Evolutionary conservation across 768 basidiomycete genomes (phyloP), one percentile per base, ranked within the genome.

Genomic region (Polyporus arcularius): DNA sequence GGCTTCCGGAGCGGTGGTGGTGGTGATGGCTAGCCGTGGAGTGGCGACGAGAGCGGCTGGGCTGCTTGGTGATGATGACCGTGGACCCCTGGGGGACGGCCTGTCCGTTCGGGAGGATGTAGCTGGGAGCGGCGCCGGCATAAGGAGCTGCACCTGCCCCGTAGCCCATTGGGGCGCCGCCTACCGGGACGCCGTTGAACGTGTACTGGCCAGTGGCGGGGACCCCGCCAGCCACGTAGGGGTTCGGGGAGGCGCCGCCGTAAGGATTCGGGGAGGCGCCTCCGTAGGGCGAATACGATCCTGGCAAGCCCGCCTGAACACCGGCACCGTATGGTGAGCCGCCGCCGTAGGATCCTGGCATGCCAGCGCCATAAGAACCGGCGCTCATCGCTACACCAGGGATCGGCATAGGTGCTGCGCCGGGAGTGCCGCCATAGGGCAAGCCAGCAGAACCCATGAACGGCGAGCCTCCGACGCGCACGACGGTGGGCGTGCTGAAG

Each of bases 81-180:
- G 70, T 69, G 46, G 70, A 67, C 14, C 68, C 70, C 6, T 65
- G 59, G 1, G 64, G 62, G 8, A 49, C 48, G 2, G 26, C 31
- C 31, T 43, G 62, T 43, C 58, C 65, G 45, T 53, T 55, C 54
- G 52, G 57, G 14, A 64, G 45, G n/a, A 52, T 18, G 18, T 62
- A 62, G 12, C 55, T 51, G 21, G 21, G 21, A 4, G 48, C 43
- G 2, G 47, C 53, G 43, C 49, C 60, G 41, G 28, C 53, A 28
- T 49, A 47, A 4, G 35, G 46, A 2, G 31, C 53, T 14, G 38
- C 58, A 11, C 48, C 48, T 15, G 28, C 50, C 3, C 32, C 51
- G 28, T 53, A 45, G 8, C 52, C 53, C 3, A 45, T 53, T 4
- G 51, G 51, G 16, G 49, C 32, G n/a, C 57, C 57, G 30, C 21